These are phyloP conservation scores for Podospora fimiseda DNA, from an alignment of 495 filamentous ascomycete genomes.

Conservation along the genomic window DNA sequence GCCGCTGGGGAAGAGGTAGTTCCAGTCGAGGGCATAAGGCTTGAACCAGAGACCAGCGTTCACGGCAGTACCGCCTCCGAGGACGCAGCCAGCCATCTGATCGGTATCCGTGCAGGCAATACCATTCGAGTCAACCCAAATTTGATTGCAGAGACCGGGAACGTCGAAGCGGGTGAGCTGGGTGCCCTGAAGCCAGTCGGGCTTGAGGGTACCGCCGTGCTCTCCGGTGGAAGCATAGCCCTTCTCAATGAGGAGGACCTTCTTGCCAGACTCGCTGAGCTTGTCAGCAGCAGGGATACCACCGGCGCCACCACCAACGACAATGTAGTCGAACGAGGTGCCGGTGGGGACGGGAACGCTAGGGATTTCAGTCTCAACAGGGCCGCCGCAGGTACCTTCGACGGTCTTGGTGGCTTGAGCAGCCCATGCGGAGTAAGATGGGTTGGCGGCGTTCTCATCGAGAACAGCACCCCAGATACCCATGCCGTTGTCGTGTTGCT, in stretches of 20 bases:
- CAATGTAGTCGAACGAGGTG: constrained; percentile 59
- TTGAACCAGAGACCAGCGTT: constrained; percentile 57
- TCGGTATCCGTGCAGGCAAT: constrained; percentile 64
- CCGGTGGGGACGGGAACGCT: constrained; percentile 39
- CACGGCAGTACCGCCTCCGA: constrained; percentile 71
- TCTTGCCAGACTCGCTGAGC: constrained; percentile 56
- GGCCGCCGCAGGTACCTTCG: constrained; percentile 29
- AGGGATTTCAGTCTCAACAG: constrained; percentile 15
- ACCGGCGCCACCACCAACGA: constrained; percentile 59
- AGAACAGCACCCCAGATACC: constrained; percentile 39
- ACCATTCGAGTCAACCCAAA: constrained; percentile 55
- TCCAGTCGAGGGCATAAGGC: constrained; percentile 54
- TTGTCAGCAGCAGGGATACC: constrained; percentile 61
- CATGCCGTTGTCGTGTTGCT: constrained; percentile 36
- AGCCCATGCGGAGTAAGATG: constrained; percentile 47
- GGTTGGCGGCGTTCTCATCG: constrained; percentile 36
- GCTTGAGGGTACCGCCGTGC: constrained; percentile 51
- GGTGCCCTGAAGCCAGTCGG: constrained; percentile 58
- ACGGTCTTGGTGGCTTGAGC: constrained; percentile 38
- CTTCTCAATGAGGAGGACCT: constrained; percentile 60
- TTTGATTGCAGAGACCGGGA: constrained; percentile 70
- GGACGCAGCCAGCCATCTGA: constrained; percentile 70
- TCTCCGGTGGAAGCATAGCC: constrained; percentile 54
- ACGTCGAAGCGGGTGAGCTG: constrained; percentile 71
- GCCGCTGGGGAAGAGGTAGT: constrained; percentile 64